These are phyloP conservation scores for Suillus discolor DNA, from an alignment of 768 basidiomycete genomes.

Conservation along the genomic window DNA sequence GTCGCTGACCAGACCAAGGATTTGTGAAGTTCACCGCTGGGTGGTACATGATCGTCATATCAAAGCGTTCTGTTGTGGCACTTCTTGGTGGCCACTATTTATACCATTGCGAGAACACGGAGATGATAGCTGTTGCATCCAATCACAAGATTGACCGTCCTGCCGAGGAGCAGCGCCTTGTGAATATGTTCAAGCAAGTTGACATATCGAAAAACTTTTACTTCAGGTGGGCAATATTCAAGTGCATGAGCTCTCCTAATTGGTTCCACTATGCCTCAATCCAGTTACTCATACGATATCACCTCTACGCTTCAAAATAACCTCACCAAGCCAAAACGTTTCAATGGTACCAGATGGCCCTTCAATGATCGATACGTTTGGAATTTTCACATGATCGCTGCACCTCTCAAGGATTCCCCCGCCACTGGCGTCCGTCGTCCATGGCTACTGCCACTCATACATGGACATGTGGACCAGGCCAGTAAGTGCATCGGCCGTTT, in stretches of 20 bases:
- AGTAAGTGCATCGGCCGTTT: conserved; percentile 58
- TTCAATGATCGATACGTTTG: conserved; percentile 92
- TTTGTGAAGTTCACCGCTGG: conserved; percentile 94
- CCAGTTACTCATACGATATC: conserved; percentile 93
- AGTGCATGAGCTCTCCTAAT: conserved; percentile 3
- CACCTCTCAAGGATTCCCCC: conserved; percentile 55
- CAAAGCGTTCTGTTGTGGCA: conserved; percentile 90
- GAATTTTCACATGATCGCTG: conserved; percentile 87
- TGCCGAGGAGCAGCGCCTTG: conserved; percentile 84
- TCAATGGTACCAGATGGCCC: conserved; percentile 50
- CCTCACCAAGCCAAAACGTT: conserved; percentile 60
- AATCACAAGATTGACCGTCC: conserved; percentile 87
- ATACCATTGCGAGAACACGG: conserved; percentile 93
- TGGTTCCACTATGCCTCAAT: neutral
- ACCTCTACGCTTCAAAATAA: conserved; percentile 96
- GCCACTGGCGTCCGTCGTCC: conserved; percentile 51
- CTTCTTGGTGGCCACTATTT: conserved; percentile 94
- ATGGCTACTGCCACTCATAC: conserved; percentile 91
- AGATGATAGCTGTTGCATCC: conserved; percentile 75
- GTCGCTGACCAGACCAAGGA: conserved; percentile 39
- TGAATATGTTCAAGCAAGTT: conserved; percentile 93
- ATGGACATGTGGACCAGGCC: conserved; percentile 98
- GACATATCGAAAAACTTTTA: conserved; percentile 99
- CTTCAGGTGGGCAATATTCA: conserved; percentile 65
- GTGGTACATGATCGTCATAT: conserved; percentile 93